Evolutionary conservation across 164 flowering plant genomes (phyloP), one percentile per base, ranked within the genome.

Genomic region (Taxillus chinensis): DNA sequence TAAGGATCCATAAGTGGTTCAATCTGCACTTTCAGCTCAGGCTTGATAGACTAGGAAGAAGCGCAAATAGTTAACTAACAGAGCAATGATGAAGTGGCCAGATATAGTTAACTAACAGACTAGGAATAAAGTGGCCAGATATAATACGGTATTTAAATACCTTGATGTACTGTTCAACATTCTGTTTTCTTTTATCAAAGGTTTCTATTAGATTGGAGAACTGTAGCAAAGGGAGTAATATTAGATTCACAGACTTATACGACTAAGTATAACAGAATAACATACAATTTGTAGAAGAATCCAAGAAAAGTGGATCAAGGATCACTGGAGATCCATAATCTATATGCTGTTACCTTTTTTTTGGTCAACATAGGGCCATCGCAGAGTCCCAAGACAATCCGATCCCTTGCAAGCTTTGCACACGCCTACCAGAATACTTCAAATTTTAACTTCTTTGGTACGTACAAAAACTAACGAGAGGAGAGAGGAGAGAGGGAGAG

Each of bases 1-100:
- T 89, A 93, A 5, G 97, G 96, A 69, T 93, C 96, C 5, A 65
- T 71, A 15, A 90, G 87, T n/a, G 96, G 96, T 70, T 86, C 97
- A 64, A 75, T 84, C 72, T 86, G 81, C 68, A 91, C 91, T 11
- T 39, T 55, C 66, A 93, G 77, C 71, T 73, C 84, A 15, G 95
- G 93, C 71, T 90, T 89, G 60, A 89, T 71, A 62, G 90, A 82
- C 95, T 95, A 80, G 27, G 60, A 58, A 41, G 55, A 39, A 8
- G 55, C 59, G 27, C 27, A 27, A 0, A 27, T 27, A 27, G 27
- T n/a, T n/a, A n/a, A n/a, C n/a, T n/a, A n/a, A n/a, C n/a, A n/a
- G n/a, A n/a, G n/a, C n/a, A n/a, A n/a, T 7, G 12, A 46, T 4
- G 4, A 7, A 8, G 51, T 11, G 51, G 13, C 3, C 51, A 3